Evolutionary conservation across 257 asterid genomes (phyloP).

Genomic region (Solanum microdontum): DNA sequence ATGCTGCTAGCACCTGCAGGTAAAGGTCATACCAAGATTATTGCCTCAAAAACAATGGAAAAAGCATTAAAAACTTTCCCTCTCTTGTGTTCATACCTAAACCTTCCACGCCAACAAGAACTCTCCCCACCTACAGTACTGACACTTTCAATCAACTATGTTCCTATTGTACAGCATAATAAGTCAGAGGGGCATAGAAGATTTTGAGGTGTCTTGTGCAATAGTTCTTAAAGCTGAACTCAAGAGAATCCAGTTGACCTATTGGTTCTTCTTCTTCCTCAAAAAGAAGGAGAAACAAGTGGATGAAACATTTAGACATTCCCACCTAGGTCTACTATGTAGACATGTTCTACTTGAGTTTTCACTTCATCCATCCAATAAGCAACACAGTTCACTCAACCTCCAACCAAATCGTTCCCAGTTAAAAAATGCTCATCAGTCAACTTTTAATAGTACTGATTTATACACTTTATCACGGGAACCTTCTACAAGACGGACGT

Average conservation of each 20-base stretch:
- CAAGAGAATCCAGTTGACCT: neutral
- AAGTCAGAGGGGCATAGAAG: neutral
- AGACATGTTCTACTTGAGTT: neutral
- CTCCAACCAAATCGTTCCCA: neutral
- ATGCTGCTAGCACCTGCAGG: constrained; percentile 73
- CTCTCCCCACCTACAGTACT: neutral
- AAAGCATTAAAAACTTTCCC: neutral
- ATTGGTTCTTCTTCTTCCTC: neutral
- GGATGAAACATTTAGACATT: neutral
- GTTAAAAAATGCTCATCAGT: neutral
- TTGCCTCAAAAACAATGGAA: neutral
- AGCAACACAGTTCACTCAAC: neutral
- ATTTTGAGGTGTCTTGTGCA: neutral
- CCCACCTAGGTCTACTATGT: neutral
- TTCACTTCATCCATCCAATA: neutral
- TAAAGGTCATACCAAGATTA: neutral
- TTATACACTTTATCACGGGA: neutral
- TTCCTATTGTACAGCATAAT: neutral
- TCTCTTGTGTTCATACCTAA: neutral
- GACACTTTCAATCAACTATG: neutral
- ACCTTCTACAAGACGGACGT: neutral
- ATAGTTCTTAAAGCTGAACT: neutral
- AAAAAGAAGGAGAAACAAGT: neutral
- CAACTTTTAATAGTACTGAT: neutral
- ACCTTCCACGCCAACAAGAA: neutral